Evolutionary conservation across 164 flowering plant species (phyloP).

Genomic region (Berberis vulgaris): DNA sequence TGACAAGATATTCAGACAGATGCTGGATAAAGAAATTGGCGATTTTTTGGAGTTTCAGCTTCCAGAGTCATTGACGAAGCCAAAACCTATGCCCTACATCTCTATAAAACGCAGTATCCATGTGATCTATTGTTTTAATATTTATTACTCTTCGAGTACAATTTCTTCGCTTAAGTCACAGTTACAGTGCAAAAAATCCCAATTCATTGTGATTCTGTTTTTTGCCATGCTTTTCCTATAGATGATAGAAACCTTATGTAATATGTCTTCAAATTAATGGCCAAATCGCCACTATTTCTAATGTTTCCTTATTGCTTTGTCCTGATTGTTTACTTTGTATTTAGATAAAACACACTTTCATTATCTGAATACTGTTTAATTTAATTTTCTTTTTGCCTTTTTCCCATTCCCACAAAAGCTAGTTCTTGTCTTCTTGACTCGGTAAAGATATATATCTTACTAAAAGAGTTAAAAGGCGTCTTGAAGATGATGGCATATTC

Average conservation of each 20-base stretch:
- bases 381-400: not conserved
- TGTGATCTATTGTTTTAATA: not conserved
- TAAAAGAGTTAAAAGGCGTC: constrained; percentile 65
- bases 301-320: not conserved
- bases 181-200: not conserved
- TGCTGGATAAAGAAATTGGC: constrained; percentile 42
- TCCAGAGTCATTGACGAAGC: constrained; percentile 54
- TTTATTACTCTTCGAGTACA: not conserved
- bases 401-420: not conserved
- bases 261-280: no score
- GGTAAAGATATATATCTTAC: constrained; percentile 68
- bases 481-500: constrained; percentile 95
- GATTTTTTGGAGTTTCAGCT: constrained; percentile 67
- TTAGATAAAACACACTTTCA: not conserved
- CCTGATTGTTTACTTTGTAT: not conserved
- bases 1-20: constrained; percentile 37
- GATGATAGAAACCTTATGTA: no score
- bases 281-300: not conserved
- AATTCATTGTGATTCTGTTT: not conserved
- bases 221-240: no score
- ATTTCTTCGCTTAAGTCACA: not conserved
- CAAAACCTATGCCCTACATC: constrained; percentile 42
- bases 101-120: constrained; percentile 83
- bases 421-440: constrained; percentile 33
- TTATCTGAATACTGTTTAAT: not conserved